Percentiles rank a stretch among this genome's conserved stretches.
phyloP scores from a whole-genome alignment of 106 monocot species.

The Dendrobium nobile region DNA sequence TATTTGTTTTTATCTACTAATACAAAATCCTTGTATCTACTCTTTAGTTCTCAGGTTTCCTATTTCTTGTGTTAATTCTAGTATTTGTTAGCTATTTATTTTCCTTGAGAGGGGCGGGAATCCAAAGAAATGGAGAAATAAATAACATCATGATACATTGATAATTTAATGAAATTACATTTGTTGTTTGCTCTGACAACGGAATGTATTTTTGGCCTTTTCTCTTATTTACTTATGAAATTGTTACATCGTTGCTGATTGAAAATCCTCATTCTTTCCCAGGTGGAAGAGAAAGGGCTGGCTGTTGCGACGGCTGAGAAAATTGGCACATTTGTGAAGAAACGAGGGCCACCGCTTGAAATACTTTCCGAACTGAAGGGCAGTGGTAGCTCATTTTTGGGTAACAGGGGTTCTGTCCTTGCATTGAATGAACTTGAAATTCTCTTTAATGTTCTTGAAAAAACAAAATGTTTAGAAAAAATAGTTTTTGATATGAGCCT shows the following conservation, averaged over 20 bases:
- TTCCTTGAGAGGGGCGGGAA: neutral
- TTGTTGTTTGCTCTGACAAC: neutral
- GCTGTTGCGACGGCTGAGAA: slow-evolving; percentile 62
- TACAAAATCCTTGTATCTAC: neutral
- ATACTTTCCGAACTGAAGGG: slow-evolving; percentile 47
- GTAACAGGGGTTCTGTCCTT: slow-evolving; percentile 42
- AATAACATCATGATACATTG: no score
- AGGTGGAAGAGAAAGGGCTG: slow-evolving; percentile 99
- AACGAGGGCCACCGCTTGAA: slow-evolving; percentile 71
- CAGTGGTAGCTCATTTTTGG: slow-evolving; percentile 60
- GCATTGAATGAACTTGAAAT: slow-evolving; percentile 79
- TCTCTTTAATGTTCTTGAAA: slow-evolving; percentile 73
- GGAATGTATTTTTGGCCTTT: neutral
- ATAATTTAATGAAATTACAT: neutral
- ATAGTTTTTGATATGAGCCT: no score
- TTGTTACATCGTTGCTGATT: neutral
- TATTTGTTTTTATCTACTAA: neutral
- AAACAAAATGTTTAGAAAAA: no score
- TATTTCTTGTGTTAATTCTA: neutral
- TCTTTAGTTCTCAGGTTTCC: neutral
- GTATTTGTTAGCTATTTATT: neutral
- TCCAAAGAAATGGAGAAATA: neutral
- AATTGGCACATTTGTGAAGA: slow-evolving; percentile 87
- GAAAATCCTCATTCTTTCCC: neutral
- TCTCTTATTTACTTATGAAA: neutral